These are phyloP conservation scores for Hypoxylon sp. DNA, from an alignment of 2,329 filamentous ascomycete genomes.

Conservation along the genomic window DNA sequence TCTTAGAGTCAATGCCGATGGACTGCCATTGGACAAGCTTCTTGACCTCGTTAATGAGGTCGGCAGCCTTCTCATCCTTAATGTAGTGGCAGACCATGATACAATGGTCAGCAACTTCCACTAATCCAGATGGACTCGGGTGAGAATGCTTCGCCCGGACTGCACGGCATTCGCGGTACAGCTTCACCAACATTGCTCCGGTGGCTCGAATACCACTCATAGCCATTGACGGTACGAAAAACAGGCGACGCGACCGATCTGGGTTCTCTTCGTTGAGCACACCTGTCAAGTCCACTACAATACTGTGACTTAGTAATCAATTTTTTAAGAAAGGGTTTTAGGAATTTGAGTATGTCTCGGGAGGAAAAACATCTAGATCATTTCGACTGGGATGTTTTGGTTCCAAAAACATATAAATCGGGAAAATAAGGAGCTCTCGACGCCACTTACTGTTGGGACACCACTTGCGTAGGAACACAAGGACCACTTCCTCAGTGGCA, in stretches of 20 bases:
- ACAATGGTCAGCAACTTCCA: conserved; percentile 36
- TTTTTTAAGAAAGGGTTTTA: not conserved
- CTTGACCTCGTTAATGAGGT: conserved; percentile 31
- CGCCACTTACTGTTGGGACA: conserved; percentile 24
- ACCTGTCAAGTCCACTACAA: conserved; percentile 20
- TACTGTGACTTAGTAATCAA: not conserved
- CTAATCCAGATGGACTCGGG: conserved; percentile 24
- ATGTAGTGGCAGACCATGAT: conserved; percentile 37
- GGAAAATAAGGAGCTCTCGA: not conserved
- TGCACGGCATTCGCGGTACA: conserved; percentile 35
- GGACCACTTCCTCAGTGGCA: conserved; percentile 37
- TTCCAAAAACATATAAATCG: too few species aligned
- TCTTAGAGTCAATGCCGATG: conserved; percentile 39
- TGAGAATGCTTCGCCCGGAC: not conserved
- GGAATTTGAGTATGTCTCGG: not conserved
- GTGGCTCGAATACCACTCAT: conserved; percentile 21
- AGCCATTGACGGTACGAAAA: conserved; percentile 34
- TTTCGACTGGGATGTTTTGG: not conserved
- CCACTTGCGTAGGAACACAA: conserved; percentile 45
- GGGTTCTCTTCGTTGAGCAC: conserved; percentile 28
- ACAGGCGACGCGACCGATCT: too few species aligned
- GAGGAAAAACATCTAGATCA: too few species aligned
- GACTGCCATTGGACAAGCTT: conserved; percentile 37
- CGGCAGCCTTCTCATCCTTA: conserved; percentile 34
- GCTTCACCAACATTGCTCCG: conserved; percentile 17